A percentile compares a stretch with the other conserved stretches of the same genome.
Conservation (phyloP, 73 alveolate species). For the Paramecium tetraurelia region DNA sequence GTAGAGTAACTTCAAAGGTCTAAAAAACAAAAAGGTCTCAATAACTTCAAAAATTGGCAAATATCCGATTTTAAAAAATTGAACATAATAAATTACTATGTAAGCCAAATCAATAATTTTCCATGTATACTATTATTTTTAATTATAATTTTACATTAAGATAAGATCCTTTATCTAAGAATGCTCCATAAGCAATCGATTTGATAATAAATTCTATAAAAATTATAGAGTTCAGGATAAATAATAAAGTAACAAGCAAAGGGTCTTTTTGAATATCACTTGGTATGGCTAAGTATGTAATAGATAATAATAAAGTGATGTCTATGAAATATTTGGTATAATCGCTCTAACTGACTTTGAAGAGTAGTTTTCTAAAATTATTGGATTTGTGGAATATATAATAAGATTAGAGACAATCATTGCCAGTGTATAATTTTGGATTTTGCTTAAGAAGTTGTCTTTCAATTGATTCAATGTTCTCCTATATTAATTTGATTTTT, state of each 20-base stretch:
- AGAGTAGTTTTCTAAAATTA: not conserved
- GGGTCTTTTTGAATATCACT: not conserved
- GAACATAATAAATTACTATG: not conserved
- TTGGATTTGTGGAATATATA: not conserved
- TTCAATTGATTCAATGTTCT: not conserved
- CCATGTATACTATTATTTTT: not conserved
- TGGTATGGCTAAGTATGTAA: not conserved
- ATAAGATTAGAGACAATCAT: not conserved
- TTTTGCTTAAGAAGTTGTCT: not conserved
- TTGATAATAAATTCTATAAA: not conserved
- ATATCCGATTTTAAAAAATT: not conserved
- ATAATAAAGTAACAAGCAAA: not conserved
- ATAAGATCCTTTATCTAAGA: not conserved
- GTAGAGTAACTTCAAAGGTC: not conserved
- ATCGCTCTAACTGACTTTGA: not conserved
- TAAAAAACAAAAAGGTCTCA: not conserved
- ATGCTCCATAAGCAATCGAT: constrained; percentile 32
- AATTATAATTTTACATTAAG: not conserved
- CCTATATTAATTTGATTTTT: not conserved
- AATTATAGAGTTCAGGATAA: not conserved
- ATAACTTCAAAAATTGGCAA: not conserved
- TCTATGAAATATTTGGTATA: not conserved
- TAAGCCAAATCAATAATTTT: not conserved
- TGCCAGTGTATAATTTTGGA: not conserved
- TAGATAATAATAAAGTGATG: not conserved